Conservation (phyloP, 139 green algal genomes). For the Chlamydomonas incerta region DNA sequence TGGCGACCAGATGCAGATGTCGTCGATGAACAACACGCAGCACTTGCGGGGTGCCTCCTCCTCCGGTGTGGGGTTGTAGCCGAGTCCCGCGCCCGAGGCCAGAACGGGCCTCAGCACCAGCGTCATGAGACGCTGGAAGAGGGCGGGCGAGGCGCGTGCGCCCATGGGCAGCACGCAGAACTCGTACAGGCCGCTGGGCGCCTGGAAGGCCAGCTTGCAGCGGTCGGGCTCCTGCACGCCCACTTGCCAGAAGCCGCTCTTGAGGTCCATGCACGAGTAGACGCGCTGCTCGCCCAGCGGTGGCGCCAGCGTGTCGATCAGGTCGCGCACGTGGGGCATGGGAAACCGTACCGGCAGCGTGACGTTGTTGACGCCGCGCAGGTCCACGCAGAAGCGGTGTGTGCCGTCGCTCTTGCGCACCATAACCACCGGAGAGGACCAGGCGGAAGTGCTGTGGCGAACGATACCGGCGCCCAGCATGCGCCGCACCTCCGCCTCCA, state of each 20-base stretch:
- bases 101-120: background rate
- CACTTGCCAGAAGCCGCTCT: background rate
- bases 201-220: conserved; percentile 1
- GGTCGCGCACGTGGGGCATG: background rate
- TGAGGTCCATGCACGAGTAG: background rate
- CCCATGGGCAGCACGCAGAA: conserved; percentile 9
- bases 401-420: background rate
- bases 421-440: background rate
- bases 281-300: background rate
- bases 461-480: background rate
- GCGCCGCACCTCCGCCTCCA: background rate
- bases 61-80: background rate
- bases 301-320: background rate
- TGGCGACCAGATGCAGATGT: conserved; percentile 27
- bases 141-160: background rate
- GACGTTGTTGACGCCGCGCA: background rate
- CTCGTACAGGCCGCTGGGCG: background rate
- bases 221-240: background rate
- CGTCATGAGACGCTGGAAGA: background rate
- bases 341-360: background rate
- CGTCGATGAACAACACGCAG: conserved; percentile 36
- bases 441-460: background rate
- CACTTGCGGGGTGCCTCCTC: background rate
- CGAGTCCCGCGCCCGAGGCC: background rate
- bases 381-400: background rate